Conservation (phyloP, 2,329 filamentous ascomycete species). For the Shiraia sp. region DNA sequence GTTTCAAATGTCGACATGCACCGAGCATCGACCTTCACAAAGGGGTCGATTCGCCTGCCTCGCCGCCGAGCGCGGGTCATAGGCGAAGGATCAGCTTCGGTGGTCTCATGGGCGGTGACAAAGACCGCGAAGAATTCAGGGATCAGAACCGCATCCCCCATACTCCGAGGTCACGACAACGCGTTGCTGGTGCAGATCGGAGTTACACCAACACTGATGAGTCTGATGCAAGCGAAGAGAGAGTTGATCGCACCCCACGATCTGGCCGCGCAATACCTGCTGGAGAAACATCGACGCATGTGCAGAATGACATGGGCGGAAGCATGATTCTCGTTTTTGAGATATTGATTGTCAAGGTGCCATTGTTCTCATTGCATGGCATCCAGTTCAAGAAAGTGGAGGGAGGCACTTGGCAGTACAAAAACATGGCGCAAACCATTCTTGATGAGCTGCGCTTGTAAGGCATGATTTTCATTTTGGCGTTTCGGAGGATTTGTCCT, state of each 20-base stretch:
- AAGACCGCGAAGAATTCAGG: slow-evolving; percentile 69
- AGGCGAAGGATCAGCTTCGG: slow-evolving; percentile 83
- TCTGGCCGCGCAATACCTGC: slow-evolving; percentile 54
- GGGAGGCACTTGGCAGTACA: slow-evolving; percentile 97
- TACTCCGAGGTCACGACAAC: slow-evolving; percentile 53
- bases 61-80: slow-evolving; percentile 54
- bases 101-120: slow-evolving; percentile 60
- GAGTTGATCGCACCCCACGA: slow-evolving; percentile 49
- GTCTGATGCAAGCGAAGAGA: slow-evolving; percentile 71
- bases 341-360: slow-evolving; percentile 97
- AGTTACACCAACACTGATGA: slow-evolving; percentile 87
- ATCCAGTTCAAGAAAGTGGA: slow-evolving; percentile 98
- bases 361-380: slow-evolving; percentile 86
- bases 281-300: slow-evolving; percentile 88
- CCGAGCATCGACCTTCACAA: slow-evolving; percentile 88
- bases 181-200: slow-evolving; percentile 60
- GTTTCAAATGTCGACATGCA: slow-evolving; percentile 84
- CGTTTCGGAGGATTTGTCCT: slow-evolving; percentile 14
- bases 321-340: slow-evolving; percentile 89
- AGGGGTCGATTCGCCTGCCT: slow-evolving; percentile 60
- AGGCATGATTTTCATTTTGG: slow-evolving; percentile 10
- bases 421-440: slow-evolving; percentile 97
- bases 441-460: slow-evolving; percentile 81
- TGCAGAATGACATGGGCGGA: slow-evolving; percentile 84
- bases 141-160: slow-evolving; percentile 60